Conservation (phyloP, 2,329 filamentous ascomycete genomes). For the Macrophomina pseudophaseolina region DNA sequence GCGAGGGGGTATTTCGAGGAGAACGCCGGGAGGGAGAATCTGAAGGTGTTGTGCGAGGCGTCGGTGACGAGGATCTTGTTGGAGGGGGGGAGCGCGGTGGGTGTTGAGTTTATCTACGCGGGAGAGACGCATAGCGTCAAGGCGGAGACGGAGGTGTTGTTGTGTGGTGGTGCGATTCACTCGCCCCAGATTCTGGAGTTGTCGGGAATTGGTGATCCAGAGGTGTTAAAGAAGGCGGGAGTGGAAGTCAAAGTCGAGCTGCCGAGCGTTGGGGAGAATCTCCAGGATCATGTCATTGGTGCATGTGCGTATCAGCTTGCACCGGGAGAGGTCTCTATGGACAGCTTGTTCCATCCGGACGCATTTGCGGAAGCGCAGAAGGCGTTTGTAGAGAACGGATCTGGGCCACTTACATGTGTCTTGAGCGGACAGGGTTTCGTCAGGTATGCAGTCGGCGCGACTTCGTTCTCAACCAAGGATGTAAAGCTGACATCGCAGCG, state of each 20-base stretch:
- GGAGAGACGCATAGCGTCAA: constrained; percentile 32
- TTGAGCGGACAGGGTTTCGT: constrained; percentile 26
- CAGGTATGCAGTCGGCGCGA: background rate
- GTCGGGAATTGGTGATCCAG: constrained; percentile 28
- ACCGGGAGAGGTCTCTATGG: background rate
- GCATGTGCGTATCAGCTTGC: constrained; percentile 1
- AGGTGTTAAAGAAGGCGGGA: constrained; percentile 17
- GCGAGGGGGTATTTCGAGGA: constrained; percentile 36
- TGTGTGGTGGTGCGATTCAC: constrained; percentile 34
- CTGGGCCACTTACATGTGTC: constrained; percentile 12
- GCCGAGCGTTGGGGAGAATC: constrained; percentile 41
- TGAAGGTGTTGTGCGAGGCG: constrained; percentile 8
- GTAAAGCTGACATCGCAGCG: background rate
- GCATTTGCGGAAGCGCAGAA: constrained; percentile 14
- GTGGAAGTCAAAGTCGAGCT: constrained; percentile 36
- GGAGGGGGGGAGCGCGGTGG: background rate
- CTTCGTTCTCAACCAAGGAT: background rate
- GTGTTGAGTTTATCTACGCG: background rate
- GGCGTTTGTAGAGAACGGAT: background rate
- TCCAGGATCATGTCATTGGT: constrained; percentile 42
- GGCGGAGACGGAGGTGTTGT: constrained; percentile 32
- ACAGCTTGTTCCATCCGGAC: constrained; percentile 2
- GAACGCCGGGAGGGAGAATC: background rate
- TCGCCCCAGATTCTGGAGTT: constrained; percentile 38
- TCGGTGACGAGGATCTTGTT: background rate